A percentile compares a stretch with the other conserved stretches of the same genome.
phyloP scores from a whole-genome alignment of 805 yeast genomes.

The Kazachstania kunashirensis region DNA sequence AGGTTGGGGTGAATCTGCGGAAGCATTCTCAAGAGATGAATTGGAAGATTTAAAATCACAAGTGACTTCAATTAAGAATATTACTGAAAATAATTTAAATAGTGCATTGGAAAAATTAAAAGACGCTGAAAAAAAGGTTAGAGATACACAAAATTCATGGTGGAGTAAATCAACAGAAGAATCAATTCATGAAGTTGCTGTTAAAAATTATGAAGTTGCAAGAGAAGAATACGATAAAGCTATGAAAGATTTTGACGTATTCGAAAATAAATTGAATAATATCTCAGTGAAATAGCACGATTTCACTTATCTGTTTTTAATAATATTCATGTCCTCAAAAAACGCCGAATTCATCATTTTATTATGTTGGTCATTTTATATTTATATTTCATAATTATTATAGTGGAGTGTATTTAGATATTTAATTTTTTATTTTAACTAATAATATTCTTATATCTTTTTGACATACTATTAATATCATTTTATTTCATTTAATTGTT shows the following conservation, averaged over 20 bases:
- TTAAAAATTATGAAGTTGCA: conserved; percentile 2
- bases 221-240: conserved; percentile 2
- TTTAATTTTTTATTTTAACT: too few relatives aligned
- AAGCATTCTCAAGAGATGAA: conserved; percentile 36
- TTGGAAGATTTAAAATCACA: conserved; percentile 29
- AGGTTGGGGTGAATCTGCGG: conserved; percentile 41
- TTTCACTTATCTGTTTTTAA: too few relatives aligned
- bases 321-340: too few relatives aligned
- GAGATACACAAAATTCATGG: background rate
- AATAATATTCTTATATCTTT: too few relatives aligned
- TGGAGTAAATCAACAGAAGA: background rate
- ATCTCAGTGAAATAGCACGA: background rate
- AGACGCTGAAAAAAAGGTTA: conserved; percentile 1
- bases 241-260: background rate
- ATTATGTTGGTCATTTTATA: too few relatives aligned
- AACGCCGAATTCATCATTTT: too few relatives aligned
- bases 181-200: background rate
- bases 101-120: background rate
- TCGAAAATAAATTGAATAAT: background rate
- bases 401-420: too few relatives aligned
- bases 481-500: too few relatives aligned
- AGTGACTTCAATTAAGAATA: conserved; percentile 27
- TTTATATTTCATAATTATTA: too few relatives aligned
- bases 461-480: too few relatives aligned
- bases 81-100: background rate